Evolutionary conservation across 1,284 basidiomycete genomes (phyloP), one percentile per base, ranked within the genome.

Genomic region (Psilocybe mexicana): DNA sequence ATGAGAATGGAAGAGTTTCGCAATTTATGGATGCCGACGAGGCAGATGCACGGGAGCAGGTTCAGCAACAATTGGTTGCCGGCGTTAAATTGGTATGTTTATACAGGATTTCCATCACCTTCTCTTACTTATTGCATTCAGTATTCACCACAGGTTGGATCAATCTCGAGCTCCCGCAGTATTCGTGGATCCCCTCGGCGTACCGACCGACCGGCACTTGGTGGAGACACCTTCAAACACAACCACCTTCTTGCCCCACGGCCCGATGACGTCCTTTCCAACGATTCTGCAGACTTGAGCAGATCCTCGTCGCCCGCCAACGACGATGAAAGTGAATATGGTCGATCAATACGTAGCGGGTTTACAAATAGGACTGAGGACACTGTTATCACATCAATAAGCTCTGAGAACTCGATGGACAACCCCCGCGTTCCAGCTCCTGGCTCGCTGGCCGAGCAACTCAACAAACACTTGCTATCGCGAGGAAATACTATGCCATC

Each of bases 1-100:
- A 80, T 46, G 77, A 79, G 60, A 78, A 74, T 64, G 83, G 83
- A 23, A 83, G 83, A 7, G 79, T 82, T 0, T 94, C 92, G 5
- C 94, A 95, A 67, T 96, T 96, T 67, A 87, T 92, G 84, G 93
- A 95, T 70, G 94, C 93, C 4, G 91, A 94, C 62, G 94, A 95
- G 59, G 90, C 87, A n/a, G 80, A 87, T 60, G 92, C 91, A 3
- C 83, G 90, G 63, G 87, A 89, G 63, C 92, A 94, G 69, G 89
- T 95, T 50, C 90, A 94, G 67, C 85, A 90, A 61, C 88, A 91
- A 60, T 72, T 96, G 44, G 88, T 84, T 36, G 86, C 86, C 52
- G 91, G 92, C 25, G 85, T 84, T 26, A 86, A 86, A 57, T 78
- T 88, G 63, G 88, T 91, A 68, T 64, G 83, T 64, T 55, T 52